Percentiles rank a stretch among this genome's conserved stretches.
phyloP scores from a whole-genome alignment of 2,329 filamentous ascomycete species.

The Trichoderma koningii region DNA sequence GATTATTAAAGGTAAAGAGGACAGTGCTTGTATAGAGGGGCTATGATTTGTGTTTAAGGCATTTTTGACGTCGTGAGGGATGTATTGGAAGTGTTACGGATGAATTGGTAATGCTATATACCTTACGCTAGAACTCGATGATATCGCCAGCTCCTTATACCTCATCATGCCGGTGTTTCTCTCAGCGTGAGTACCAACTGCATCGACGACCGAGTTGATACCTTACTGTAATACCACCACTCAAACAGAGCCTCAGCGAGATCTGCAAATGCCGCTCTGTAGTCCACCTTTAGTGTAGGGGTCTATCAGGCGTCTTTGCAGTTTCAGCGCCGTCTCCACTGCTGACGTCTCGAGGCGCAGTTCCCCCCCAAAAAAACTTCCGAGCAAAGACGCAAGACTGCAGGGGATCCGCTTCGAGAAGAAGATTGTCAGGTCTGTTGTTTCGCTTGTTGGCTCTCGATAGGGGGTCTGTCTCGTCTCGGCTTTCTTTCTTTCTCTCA shows the following conservation, averaged over 20 bases:
- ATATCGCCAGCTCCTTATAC: too few relatives aligned
- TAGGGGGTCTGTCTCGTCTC: constrained; percentile 2
- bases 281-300: too few relatives aligned
- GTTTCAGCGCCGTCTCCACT: constrained; percentile 30
- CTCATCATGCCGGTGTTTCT: too few relatives aligned
- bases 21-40: not conserved
- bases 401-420: constrained; percentile 8
- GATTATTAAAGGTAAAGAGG: not conserved
- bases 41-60: not conserved
- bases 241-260: constrained; percentile 12
- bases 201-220: too few relatives aligned
- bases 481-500: not conserved
- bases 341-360: constrained; percentile 38
- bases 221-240: too few relatives aligned
- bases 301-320: not conserved
- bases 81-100: too few relatives aligned
- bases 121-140: too few relatives aligned
- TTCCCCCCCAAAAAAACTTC: constrained; percentile 1
- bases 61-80: too few relatives aligned
- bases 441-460: not conserved
- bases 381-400: not conserved
- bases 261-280: constrained; percentile 5
- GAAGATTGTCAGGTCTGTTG: not conserved
- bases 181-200: too few relatives aligned
- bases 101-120: too few relatives aligned